These are phyloP conservation scores for Lactifluus hygrophoroides DNA, from an alignment of 768 basidiomycete species.

Conservation along the genomic window DNA sequence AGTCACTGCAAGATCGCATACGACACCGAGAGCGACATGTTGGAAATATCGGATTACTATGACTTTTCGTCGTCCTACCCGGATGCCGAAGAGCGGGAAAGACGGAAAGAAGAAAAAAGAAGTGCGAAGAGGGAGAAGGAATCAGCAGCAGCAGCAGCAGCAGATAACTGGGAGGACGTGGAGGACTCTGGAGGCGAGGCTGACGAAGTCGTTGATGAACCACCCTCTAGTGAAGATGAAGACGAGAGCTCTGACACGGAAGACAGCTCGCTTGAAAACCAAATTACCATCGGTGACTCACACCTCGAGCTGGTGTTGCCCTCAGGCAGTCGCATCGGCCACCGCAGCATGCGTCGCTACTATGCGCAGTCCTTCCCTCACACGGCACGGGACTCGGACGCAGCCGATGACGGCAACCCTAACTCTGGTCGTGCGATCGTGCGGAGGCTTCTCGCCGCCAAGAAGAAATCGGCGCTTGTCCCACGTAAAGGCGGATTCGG, in stretches of 20 bases:
- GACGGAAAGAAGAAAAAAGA: slow-evolving; percentile 16
- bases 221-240: slow-evolving; percentile 29
- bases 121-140: slow-evolving; percentile 8
- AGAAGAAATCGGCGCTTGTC: slow-evolving; percentile 77
- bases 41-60: slow-evolving; percentile 90
- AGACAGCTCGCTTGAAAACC: slow-evolving; percentile 36
- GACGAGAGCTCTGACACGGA: slow-evolving; percentile 32
- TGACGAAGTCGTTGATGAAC: slow-evolving; percentile 28
- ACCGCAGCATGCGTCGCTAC: slow-evolving; percentile 78
- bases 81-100: slow-evolving; percentile 28
- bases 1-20: slow-evolving; percentile 95
- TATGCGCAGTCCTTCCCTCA: slow-evolving; percentile 74
- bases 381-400: too few species aligned
- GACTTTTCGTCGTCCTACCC: slow-evolving; percentile 84
- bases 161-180: slow-evolving; percentile 28
- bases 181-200: slow-evolving; percentile 27
- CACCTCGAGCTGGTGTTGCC: slow-evolving; percentile 86
- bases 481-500: slow-evolving; percentile 82
- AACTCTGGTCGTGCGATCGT: slow-evolving; percentile 72
- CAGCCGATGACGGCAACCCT: slow-evolving; percentile 46
- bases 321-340: slow-evolving; percentile 87
- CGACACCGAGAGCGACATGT: slow-evolving; percentile 65
- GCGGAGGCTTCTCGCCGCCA: slow-evolving; percentile 69
- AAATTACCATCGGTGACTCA: slow-evolving; percentile 71
- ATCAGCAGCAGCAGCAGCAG: slow-evolving; percentile 20